Evolutionary conservation across 768 basidiomycete genomes (phyloP).

Genomic region (Scleroderma citrinum): DNA sequence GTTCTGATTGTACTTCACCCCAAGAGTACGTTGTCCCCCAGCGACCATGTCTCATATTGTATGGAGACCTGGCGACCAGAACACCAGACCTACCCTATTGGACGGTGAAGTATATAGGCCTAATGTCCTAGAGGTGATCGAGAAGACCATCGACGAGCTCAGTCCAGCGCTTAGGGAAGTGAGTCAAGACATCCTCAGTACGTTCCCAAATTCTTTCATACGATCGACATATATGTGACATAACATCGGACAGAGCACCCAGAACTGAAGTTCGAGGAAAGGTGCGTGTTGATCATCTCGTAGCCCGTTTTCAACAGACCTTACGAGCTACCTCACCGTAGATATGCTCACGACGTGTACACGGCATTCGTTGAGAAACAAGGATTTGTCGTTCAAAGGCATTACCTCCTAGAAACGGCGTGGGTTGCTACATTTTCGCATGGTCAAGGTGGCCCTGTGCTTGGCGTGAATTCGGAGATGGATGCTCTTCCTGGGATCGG

Average conservation of each 20-base stretch:
- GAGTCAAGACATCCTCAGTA: conserved; percentile 71
- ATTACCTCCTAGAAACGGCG: conserved; percentile 64
- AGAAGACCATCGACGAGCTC: conserved; percentile 46
- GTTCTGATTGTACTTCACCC: no score
- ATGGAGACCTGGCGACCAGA: conserved; percentile 37
- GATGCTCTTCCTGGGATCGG: conserved; percentile 56
- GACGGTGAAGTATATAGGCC: conserved; percentile 41
- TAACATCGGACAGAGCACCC: conserved; percentile 47
- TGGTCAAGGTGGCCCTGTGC: conserved; percentile 59
- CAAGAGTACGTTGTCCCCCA: no score
- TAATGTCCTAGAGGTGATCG: conserved; percentile 58
- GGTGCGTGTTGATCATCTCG: conserved; percentile 31
- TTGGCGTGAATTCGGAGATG: conserved; percentile 83
- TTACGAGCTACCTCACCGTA: conserved; percentile 19
- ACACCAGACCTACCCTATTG: conserved; percentile 18
- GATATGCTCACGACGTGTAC: conserved; percentile 66
- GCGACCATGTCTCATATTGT: conserved; percentile 16
- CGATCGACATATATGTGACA: background rate
- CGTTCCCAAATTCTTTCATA: background rate
- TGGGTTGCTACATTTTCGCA: conserved; percentile 67
- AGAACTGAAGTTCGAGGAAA: conserved; percentile 64
- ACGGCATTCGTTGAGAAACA: conserved; percentile 61
- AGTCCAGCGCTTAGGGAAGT: conserved; percentile 50
- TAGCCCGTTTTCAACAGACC: background rate
- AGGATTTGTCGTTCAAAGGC: conserved; percentile 57